A percentile compares a stretch with the other conserved stretches of the same genome.
Evolutionary conservation across 768 basidiomycete genomes (phyloP).

Genomic region (Leucogyrophana mollusca): DNA sequence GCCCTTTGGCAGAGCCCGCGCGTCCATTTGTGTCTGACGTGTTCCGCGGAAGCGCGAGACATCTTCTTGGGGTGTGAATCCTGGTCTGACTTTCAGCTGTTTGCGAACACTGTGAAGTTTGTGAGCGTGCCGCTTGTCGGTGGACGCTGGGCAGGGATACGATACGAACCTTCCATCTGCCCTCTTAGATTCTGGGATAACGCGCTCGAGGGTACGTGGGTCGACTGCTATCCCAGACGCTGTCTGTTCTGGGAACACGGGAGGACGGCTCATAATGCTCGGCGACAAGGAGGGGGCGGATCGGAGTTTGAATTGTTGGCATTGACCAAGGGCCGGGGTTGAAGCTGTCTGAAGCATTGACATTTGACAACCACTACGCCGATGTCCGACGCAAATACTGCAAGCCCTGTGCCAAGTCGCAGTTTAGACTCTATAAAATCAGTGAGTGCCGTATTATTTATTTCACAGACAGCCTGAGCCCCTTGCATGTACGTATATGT

Average conservation of each 20-base stretch:
- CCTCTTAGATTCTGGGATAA: slow-evolving; percentile 82
- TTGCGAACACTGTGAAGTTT: slow-evolving; percentile 67
- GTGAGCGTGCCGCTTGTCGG: slow-evolving; percentile 8
- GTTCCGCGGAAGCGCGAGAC: slow-evolving; percentile 81
- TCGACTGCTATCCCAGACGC: slow-evolving; percentile 81
- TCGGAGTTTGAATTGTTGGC: slow-evolving; percentile 2
- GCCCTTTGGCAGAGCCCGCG: slow-evolving; percentile 65
- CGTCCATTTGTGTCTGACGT: slow-evolving; percentile 72
- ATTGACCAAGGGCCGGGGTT: not conserved
- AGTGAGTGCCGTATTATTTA: no score
- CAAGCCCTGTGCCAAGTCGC: no score
- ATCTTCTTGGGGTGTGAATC: slow-evolving; percentile 95
- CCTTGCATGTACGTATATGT: no score
- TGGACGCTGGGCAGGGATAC: slow-evolving; percentile 1
- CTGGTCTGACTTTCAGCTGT: slow-evolving; percentile 85
- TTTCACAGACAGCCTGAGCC: no score
- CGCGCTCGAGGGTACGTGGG: slow-evolving; percentile 82
- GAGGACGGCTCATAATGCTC: slow-evolving; percentile 66
- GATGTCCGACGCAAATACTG: no score
- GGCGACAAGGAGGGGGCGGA: slow-evolving; percentile 3
- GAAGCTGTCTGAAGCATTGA: not conserved
- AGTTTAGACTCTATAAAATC: no score
- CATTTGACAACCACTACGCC: not conserved
- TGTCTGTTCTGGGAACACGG: slow-evolving; percentile 68
- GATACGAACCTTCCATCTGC: slow-evolving; percentile 83